Base-by-base conservation (phyloP, 805 yeast genomes). In the Cyberlindnera euphorbiiphila region DNA sequence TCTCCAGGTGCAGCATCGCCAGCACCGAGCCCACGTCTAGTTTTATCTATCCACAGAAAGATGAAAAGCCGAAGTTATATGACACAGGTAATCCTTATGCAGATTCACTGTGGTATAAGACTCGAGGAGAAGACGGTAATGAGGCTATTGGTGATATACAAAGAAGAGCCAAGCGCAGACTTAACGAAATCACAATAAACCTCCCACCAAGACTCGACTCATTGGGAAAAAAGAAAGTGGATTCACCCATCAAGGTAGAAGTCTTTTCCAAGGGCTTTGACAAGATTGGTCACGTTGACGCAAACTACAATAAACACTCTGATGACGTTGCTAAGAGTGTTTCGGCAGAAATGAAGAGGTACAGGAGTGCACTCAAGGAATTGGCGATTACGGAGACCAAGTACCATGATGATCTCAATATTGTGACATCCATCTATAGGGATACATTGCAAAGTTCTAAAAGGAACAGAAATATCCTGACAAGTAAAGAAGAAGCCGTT, bases 91-190 rank as follows among this genome's bases (percentile, higher is more conserved):
- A 70, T 36, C 74, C 74, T 0, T 69, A 69, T 47, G 59, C 73
- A 0, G 54, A 59, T 27, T 68, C 73, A 1, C 43, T 69, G 12
- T 70, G 74, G 74, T 57, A 52, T 33, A 49, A 61, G 8, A 50
- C 69, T 17, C 59, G 65, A 3, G 62, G 60, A 4, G 54, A 53
- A 27, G 41, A 57, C 26, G 59, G 62, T 18, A 61, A 62, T 9
- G 51, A 54, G 8, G 65, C 68, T 19, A 61, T 67, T 9, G 49
- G 49, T 11, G 46, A 50, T 13, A 57, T 64, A 17, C 36, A 56
- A 43, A 42, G 46, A 34, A 37, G 56, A 36, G 34, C 38, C n/a
- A 43, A 46, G 19, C 39, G 50, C 17, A 44, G 39, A 34, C 31
- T 30, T 12, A 35, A 28, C 16, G 39, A 46, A 31, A 13, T 24